Evolutionary conservation across 306 rosid genomes (phyloP).

Genomic region (Begonia peltatifolia): DNA sequence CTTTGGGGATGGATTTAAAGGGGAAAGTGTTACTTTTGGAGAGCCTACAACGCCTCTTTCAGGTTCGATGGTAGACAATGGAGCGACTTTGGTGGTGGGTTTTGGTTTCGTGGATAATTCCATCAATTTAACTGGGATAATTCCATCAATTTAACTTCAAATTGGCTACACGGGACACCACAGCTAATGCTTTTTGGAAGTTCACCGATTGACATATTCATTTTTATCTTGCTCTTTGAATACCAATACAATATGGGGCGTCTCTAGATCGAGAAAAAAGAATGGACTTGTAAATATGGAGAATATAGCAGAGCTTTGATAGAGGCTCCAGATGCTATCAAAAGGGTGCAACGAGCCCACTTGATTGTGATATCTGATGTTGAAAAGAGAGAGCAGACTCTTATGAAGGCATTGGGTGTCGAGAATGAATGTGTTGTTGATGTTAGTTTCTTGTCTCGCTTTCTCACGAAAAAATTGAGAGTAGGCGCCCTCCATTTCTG

Average conservation of each 20-base stretch:
- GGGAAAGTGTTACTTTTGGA: constrained; percentile 30
- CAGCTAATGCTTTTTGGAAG: no score
- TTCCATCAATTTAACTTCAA: no score
- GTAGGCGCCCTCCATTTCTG: no score
- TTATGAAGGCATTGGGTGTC: constrained; percentile 85
- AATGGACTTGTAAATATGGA: constrained; percentile 51
- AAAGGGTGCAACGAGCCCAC: constrained; percentile 60
- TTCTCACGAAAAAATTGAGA: no score
- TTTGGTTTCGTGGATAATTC: no score
- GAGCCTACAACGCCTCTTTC: constrained; percentile 26
- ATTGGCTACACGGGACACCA: no score
- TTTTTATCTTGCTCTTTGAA: constrained; percentile 60
- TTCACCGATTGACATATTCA: neutral
- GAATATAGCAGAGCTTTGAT: constrained; percentile 40
- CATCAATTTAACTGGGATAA: no score
- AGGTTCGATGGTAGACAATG: constrained; percentile 37
- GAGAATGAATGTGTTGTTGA: constrained; percentile 90
- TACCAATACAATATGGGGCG: constrained; percentile 96
- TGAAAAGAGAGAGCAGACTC: constrained; percentile 71
- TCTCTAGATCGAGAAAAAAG: constrained; percentile 93
- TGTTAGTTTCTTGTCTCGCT: constrained; percentile 42
- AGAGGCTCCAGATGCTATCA: constrained; percentile 54
- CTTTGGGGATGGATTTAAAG: constrained; percentile 39
- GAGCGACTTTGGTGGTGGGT: constrained; percentile 27
- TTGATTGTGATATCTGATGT: constrained; percentile 55